Base-by-base conservation (phyloP, 2,329 filamentous ascomycete genomes). In the Rachicladosporium sp. region DNA sequence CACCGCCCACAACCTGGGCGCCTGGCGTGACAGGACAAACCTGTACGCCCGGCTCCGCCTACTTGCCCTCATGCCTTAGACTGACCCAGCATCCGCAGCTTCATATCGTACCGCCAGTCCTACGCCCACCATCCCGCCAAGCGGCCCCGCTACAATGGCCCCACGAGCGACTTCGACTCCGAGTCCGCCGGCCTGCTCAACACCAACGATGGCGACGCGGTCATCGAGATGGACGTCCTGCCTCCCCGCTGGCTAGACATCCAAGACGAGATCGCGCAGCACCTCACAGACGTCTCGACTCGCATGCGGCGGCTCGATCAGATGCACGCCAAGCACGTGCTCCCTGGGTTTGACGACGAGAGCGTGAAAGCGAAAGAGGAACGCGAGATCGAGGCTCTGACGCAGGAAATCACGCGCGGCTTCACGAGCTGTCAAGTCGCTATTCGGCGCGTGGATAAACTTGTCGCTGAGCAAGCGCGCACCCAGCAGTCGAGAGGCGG, bases 61-160 rank as follows among this genome's bases (percentile, higher is more conserved):
- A 19, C 15, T 19, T 19, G 15, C 15, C 15, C 15, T 19, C 15
- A 19, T 19, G 15, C 15, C 15, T 19, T 19, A 19, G 15, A 19
- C 40, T 44, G 37, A 46, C 37, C 33, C 23, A 34, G 6, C 41
- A 32, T 35, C 11, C 34, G 29, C 58, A 94, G 89, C 61, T 98
- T 93, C 64, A 91, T 98, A 61, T 96, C 91, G 64, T 98, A 96
- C 72, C 88, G 91, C 57, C 91, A 98, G 69, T 96, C 89, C 55
- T 96, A 95, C 66, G 78, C 87, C 55, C 91, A 96, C 64, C 88
- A 95, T 61, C 91, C 91, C 39, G 46, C 50, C 10, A 88, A 93
- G 67, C 39, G 39, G 10, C 63, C 73, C 41, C 63, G 69, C 46
- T 73, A 68, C 46, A 38, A 43, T 33, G 33, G 34, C 27, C 41